Evolutionary conservation across 2,329 filamentous ascomycete species (phyloP), one percentile per base, ranked within the genome.

Genomic region (Geosmithia morbida): DNA sequence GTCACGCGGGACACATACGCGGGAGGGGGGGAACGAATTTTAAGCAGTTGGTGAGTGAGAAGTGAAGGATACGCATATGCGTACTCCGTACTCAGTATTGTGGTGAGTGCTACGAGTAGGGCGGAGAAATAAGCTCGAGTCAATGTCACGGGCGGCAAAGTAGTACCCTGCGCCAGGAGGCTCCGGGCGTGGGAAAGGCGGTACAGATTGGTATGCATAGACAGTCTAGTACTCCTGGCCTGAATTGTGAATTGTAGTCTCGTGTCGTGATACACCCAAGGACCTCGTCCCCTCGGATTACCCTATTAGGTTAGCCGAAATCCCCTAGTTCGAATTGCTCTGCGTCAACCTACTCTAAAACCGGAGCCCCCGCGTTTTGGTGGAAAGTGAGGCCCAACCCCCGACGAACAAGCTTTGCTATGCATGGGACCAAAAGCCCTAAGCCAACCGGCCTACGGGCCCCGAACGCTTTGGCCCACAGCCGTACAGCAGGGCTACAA

Each of bases 341-440:
- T 42, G 41, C 41, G 20, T 42, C 41, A 44, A n/a, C 43, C 20
- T 7, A 44, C n/a, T 41, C 43, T 20, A 22, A 44, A 44, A 22
- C 43, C 43, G 43, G 43, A 44, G 29, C 18, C 43, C 43, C 43
- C 43, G 43, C 18, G 43, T 44, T 29, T 44, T 44, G 6, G 43
- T 22, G 18, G 43, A 16, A n/a, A 17, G 26, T 14, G n/a, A 22
- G 43, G 4, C 43, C 43, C 43, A 44, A 42, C 17, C 41, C 17
- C 17, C 41, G 17, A 16, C 41, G 20, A 30, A 44, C 43, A 44
- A 44, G 43, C 43, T 44, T 44, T 44, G 14, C 33, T 37, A 11
- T 37, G 33, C 33, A 37, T 37, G 33, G 11, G 33, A 37, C 33
- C 33, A 37, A 16, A 37, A 16, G 33, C 33, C 33, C 10, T 37